Evolutionary conservation across 2,329 filamentous ascomycete species (phyloP).

Genomic region (Cercospora sp.): DNA sequence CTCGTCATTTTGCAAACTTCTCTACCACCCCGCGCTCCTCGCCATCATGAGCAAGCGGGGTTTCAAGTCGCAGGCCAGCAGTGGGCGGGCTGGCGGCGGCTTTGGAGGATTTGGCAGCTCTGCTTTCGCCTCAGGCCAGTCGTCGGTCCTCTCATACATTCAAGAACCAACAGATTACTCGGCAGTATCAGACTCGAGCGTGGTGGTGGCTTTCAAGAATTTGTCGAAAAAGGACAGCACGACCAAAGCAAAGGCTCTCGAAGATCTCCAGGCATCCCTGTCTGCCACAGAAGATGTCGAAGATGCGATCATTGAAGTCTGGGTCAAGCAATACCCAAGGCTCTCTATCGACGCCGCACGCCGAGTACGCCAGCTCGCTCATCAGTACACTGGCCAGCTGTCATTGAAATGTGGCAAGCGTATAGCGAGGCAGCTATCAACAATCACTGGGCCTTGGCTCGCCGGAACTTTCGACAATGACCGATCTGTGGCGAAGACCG

Average conservation of each 20-base stretch:
- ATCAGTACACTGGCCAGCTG: slow-evolving; percentile 68
- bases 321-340: slow-evolving; percentile 88
- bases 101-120: slow-evolving; percentile 42
- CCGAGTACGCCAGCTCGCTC: slow-evolving; percentile 82
- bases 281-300: slow-evolving; percentile 66
- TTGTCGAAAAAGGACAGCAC: slow-evolving; percentile 88
- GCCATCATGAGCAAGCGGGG: slow-evolving; percentile 53
- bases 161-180: slow-evolving; percentile 80
- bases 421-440: slow-evolving; percentile 76
- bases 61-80: slow-evolving; percentile 64
- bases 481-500: slow-evolving; percentile 71
- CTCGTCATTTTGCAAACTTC: too few relatives aligned
- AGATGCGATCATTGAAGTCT: slow-evolving; percentile 80
- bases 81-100: slow-evolving; percentile 54
- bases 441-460: slow-evolving; percentile 84
- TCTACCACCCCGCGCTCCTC: neutral
- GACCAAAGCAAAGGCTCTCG: slow-evolving; percentile 86
- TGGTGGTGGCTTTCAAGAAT: slow-evolving; percentile 90
- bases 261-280: slow-evolving; percentile 73
- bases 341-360: slow-evolving; percentile 86
- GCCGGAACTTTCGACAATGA: slow-evolving; percentile 87
- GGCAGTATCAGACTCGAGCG: slow-evolving; percentile 72
- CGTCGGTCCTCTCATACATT: slow-evolving; percentile 78
- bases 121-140: slow-evolving; percentile 50
- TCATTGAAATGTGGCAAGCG: slow-evolving; percentile 68